phyloP scores from a whole-genome alignment of 345 rosid species.

The Camelina neglecta region DNA sequence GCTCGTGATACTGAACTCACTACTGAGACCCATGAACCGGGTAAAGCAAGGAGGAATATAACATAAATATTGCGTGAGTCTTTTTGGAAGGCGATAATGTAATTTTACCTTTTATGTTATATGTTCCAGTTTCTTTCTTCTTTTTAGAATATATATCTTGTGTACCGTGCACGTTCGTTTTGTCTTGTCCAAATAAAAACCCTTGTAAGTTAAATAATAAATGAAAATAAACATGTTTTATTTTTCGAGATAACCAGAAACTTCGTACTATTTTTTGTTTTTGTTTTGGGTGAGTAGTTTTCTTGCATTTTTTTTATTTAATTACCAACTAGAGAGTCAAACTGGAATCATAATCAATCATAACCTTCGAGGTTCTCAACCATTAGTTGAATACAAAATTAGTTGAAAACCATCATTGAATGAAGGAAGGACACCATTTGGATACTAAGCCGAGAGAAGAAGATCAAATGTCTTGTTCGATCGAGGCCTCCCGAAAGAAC shows the following conservation, averaged over 20 bases:
- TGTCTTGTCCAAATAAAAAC: conserved; percentile 38
- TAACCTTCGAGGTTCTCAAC: too few relatives aligned
- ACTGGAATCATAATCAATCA: neutral
- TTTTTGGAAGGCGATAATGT: conserved; percentile 3
- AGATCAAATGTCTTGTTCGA: neutral
- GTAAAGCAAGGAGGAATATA: conserved; percentile 8
- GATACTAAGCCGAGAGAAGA: neutral
- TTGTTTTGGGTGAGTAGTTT: too few relatives aligned
- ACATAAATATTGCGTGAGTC: neutral
- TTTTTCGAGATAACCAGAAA: too few relatives aligned
- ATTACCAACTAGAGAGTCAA: too few relatives aligned
- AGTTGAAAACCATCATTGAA: neutral
- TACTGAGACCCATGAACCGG: conserved; percentile 19
- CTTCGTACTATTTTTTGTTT: too few relatives aligned
- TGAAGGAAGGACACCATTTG: neutral
- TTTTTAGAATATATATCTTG: conserved; percentile 20
- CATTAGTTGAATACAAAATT: neutral
- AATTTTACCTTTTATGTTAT: conserved; percentile 29
- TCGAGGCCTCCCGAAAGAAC: neutral
- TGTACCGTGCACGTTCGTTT: conserved; percentile 29
- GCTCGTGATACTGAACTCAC: conserved; percentile 28
- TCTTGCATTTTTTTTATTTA: too few relatives aligned
- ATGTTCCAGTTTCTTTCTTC: conserved; percentile 14
- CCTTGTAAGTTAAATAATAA: conserved; percentile 27
- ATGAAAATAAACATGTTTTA: conserved; percentile 31